A percentile compares a stretch with the other conserved stretches of the same genome.
Evolutionary conservation across 78 protist genomes (phyloP).

Genomic region (Dictyostelium discoideum): DNA sequence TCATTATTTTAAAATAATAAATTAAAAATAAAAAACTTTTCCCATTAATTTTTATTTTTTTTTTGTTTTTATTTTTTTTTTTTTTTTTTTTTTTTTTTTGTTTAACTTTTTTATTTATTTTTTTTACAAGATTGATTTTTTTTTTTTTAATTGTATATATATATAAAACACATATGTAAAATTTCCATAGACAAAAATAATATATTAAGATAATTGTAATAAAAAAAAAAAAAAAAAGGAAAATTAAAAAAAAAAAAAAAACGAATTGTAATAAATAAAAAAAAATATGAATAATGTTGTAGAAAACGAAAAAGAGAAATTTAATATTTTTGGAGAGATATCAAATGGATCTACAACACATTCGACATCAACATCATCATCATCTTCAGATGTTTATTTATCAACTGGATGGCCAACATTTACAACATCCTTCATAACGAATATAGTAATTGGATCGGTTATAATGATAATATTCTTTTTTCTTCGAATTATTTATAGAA

Average conservation of each 20-base stretch:
- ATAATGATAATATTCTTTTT: conserved; percentile 37
- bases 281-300: background rate
- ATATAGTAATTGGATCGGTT: conserved; percentile 35
- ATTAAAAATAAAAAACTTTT: no score
- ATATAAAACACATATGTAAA: background rate
- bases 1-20: no score
- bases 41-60: no score
- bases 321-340: background rate
- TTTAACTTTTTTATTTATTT: background rate
- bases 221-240: background rate
- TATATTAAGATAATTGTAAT: background rate
- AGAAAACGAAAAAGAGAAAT: background rate
- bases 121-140: background rate
- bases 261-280: background rate
- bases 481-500: conserved; percentile 45
- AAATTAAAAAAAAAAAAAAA: background rate
- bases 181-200: background rate
- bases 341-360: background rate
- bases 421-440: conserved; percentile 26
- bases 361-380: background rate
- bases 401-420: conserved; percentile 66
- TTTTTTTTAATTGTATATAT: background rate
- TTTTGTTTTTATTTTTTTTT: no score
- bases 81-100: no score
- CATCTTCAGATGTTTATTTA: background rate